These are phyloP conservation scores for Hymenotorrendiella dingleyae DNA, from an alignment of 2,329 filamentous ascomycete genomes.

Conservation along the genomic window DNA sequence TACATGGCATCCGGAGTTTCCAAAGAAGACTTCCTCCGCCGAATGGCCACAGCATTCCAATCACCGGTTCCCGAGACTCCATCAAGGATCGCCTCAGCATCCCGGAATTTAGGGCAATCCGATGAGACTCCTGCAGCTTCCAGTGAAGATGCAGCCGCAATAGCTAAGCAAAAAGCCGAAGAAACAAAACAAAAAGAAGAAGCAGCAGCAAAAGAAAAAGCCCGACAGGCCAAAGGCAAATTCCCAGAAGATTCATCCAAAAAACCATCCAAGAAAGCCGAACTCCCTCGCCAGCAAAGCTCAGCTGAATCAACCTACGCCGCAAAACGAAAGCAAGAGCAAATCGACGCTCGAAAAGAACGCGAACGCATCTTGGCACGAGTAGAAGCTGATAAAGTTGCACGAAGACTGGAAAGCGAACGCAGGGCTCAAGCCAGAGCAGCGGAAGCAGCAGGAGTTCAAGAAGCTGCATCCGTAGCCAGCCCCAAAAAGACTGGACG, in stretches of 20 bases:
- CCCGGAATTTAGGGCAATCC: background rate
- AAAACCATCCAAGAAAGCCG: conserved; percentile 24
- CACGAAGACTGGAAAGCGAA: conserved; percentile 52
- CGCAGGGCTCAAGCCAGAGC: conserved; percentile 37
- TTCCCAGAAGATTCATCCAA: conserved; percentile 40
- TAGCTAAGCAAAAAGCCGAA: background rate
- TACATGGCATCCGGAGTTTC: conserved; percentile 62
- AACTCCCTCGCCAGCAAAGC: conserved; percentile 31
- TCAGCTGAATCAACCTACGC: conserved; percentile 43
- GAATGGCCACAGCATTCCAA: conserved; percentile 39
- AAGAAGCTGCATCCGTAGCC: conserved; percentile 14
- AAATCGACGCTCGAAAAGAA: conserved; percentile 62
- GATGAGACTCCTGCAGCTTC: conserved; percentile 2
- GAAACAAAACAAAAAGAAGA: conserved; percentile 43
- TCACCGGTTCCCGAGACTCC: conserved; percentile 8
- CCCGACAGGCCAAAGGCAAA: conserved; percentile 33
- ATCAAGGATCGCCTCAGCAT: conserved; percentile 1
- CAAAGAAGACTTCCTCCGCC: conserved; percentile 60
- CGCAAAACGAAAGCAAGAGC: conserved; percentile 52
- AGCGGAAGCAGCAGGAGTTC: conserved; percentile 21
- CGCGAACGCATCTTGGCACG: conserved; percentile 64
- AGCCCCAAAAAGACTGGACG: background rate
- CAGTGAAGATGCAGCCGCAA: background rate
- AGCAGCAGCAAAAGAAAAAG: conserved; percentile 36
- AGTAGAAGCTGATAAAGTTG: conserved; percentile 71